Evolutionary conservation across 2,329 filamentous ascomycete species (phyloP).

Genomic region (Camillea tinctor): DNA sequence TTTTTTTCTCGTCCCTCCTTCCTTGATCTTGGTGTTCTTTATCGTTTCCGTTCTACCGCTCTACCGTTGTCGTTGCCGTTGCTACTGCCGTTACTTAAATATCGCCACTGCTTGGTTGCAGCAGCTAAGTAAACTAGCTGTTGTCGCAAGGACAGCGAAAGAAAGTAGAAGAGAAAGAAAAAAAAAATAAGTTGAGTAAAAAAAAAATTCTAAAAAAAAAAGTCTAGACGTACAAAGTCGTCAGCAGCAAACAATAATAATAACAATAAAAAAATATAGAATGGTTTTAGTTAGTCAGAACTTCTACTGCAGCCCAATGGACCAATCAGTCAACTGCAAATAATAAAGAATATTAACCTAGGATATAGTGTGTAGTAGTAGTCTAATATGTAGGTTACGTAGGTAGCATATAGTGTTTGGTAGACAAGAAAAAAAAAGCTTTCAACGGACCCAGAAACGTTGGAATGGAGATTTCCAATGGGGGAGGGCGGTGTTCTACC

Average conservation of each 20-base stretch:
- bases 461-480: background rate
- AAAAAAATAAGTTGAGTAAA: background rate
- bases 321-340: background rate
- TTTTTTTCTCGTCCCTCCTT: too few relatives aligned
- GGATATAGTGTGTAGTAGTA: background rate
- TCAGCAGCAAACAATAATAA: too few relatives aligned
- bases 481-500: constrained; percentile 19
- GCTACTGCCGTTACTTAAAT: too few relatives aligned
- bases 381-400: background rate
- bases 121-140: too few relatives aligned
- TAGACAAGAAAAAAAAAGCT: background rate
- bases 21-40: too few relatives aligned
- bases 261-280: background rate
- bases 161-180: background rate
- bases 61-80: too few relatives aligned
- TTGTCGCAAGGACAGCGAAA: too few relatives aligned
- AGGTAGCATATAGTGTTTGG: background rate
- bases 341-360: background rate
- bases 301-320: background rate
- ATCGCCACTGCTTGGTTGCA: background rate
- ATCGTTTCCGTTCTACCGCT: too few relatives aligned
- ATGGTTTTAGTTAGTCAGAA: background rate
- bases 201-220: background rate
- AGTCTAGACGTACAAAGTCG: background rate
- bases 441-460: background rate